These are phyloP conservation scores for Taiozyma onychis DNA, from an alignment of 1,139 yeast genomes.

Conservation along the genomic window DNA sequence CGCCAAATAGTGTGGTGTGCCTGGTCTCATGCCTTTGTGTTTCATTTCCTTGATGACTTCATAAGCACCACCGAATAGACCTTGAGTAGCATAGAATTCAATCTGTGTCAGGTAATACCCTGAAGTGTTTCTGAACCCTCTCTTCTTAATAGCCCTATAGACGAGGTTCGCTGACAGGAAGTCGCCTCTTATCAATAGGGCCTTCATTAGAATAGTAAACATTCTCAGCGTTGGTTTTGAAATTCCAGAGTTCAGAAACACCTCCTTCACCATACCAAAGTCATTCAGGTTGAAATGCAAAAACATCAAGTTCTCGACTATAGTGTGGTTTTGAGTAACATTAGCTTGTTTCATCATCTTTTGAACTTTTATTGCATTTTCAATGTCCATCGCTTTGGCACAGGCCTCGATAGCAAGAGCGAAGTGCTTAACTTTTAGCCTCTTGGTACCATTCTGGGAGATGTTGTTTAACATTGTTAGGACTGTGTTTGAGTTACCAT, in stretches of 20 bases:
- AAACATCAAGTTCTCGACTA: conserved; percentile 11
- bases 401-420: conserved; percentile 60
- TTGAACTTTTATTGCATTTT: conserved; percentile 7
- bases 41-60: conserved; percentile 35
- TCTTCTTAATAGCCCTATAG: conserved; percentile 1
- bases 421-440: conserved; percentile 56
- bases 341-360: conserved; percentile 8
- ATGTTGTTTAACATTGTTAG: conserved; percentile 59
- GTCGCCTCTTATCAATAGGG: conserved; percentile 9
- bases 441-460: conserved; percentile 44
- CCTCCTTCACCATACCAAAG: conserved; percentile 8
- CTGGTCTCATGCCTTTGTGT: conserved; percentile 4
- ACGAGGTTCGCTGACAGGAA: conserved; percentile 2
- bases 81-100: conserved; percentile 13
- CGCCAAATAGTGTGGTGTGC: conserved; percentile 11
- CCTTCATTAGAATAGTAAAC: conserved; percentile 11
- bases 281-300: conserved; percentile 9
- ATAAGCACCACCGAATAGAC: conserved; percentile 28
- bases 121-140: neutral
- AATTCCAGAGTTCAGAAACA: conserved; percentile 1
- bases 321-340: conserved; percentile 9
- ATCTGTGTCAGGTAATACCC: conserved; percentile 7
- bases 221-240: conserved; percentile 5
- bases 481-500: conserved; percentile 53
- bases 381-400: conserved; percentile 29